Evolutionary conservation across 192 early-diverging fungal species (phyloP).

Genomic region (Lunasporangiospora selenospora): DNA sequence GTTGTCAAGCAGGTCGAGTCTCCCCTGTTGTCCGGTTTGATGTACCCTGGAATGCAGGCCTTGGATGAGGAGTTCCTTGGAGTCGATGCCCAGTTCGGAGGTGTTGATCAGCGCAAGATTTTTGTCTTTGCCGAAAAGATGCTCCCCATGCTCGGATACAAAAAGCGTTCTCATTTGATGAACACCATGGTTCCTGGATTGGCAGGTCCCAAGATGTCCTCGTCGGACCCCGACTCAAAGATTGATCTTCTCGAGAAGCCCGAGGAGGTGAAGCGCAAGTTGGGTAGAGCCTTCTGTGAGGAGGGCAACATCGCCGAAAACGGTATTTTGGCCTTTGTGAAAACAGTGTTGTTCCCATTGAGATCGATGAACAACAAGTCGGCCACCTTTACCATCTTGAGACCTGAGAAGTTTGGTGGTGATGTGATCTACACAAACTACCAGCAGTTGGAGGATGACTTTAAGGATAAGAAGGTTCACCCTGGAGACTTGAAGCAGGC

Average conservation of each 20-base stretch:
- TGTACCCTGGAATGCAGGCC: constrained; percentile 98
- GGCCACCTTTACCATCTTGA: constrained; percentile 69
- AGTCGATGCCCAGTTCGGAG: constrained; percentile 96
- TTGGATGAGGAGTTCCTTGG: constrained; percentile 97
- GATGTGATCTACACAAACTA: constrained; percentile 75
- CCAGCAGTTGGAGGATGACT: constrained; percentile 84
- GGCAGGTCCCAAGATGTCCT: constrained; percentile 93
- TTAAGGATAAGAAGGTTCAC: constrained; percentile 85
- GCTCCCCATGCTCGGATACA: constrained; percentile 92
- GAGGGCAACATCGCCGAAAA: constrained; percentile 93
- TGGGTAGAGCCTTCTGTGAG: constrained; percentile 97
- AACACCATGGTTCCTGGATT: constrained; percentile 98
- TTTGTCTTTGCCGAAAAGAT: constrained; percentile 97
- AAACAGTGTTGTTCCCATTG: constrained; percentile 90
- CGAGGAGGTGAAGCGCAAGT: constrained; percentile 81
- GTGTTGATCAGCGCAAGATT: constrained; percentile 99
- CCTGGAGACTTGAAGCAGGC: constrained; percentile 95
- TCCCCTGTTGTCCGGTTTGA: constrained; percentile 88
- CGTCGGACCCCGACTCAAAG: constrained; percentile 97
- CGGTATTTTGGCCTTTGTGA: constrained; percentile 90
- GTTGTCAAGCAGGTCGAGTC: constrained; percentile 96
- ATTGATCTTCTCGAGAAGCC: constrained; percentile 93
- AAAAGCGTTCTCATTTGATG: constrained; percentile 98
- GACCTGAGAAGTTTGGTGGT: constrained; percentile 94
- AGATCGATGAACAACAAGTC: constrained; percentile 66